These are phyloP conservation scores for Macrolepiota fuliginosa DNA, from an alignment of 768 basidiomycete species.

Conservation along the genomic window DNA sequence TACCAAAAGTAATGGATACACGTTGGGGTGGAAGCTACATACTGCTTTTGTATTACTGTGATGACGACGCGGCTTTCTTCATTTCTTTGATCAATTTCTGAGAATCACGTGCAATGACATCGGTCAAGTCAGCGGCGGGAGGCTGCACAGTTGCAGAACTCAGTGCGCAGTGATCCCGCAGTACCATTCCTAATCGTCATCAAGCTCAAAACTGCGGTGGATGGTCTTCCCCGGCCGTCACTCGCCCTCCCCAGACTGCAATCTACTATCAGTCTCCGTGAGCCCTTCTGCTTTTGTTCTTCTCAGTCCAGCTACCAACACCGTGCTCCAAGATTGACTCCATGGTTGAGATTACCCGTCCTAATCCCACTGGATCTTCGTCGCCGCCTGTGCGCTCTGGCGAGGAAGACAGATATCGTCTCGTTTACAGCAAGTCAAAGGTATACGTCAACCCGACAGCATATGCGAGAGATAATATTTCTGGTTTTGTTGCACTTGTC, in stretches of 20 bases:
- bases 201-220: neutral
- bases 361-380: conserved; percentile 25
- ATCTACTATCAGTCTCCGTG: conserved; percentile 29
- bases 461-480: conserved; percentile 89
- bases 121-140: neutral
- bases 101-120: conserved; percentile 13
- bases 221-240: conserved; percentile 12
- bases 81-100: neutral
- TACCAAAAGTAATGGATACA: conserved; percentile 76
- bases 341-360: conserved; percentile 75
- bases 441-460: conserved; percentile 95
- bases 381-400: conserved; percentile 15
- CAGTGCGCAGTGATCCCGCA: conserved; percentile 9
- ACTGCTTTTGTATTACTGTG: conserved; percentile 8
- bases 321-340: conserved; percentile 41
- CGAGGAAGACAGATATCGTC: conserved; percentile 64
- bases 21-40: conserved; percentile 6
- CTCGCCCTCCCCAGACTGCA: conserved; percentile 22
- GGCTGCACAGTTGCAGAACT: neutral
- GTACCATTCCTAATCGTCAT: neutral
- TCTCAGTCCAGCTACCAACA: neutral
- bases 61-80: neutral
- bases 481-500: conserved; percentile 90
- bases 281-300: conserved; percentile 9
- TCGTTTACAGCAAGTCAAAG: conserved; percentile 90